These are phyloP conservation scores for Prosopis cineraria DNA, from an alignment of 306 rosid genomes.

Conservation along the genomic window DNA sequence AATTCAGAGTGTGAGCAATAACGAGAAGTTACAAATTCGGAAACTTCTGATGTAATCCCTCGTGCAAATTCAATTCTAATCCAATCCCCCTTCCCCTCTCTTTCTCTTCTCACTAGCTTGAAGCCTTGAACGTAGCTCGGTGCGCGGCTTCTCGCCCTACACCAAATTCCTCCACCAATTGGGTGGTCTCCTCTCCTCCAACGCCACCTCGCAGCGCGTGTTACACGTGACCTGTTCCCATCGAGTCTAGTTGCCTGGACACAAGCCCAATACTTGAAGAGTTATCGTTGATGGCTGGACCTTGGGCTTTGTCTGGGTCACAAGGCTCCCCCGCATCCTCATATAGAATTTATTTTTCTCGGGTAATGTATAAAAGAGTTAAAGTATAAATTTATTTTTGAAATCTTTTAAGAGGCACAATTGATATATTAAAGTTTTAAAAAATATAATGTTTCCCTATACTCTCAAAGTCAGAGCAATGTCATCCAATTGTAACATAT, in stretches of 20 bases:
- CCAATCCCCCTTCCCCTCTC: background rate
- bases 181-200: background rate
- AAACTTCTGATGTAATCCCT: background rate
- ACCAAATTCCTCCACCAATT: background rate
- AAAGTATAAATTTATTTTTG: too few relatives aligned
- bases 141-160: conserved; percentile 4
- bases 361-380: too few relatives aligned
- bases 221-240: conserved; percentile 28
- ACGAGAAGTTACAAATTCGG: background rate
- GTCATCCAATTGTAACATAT: too few relatives aligned
- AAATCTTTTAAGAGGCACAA: too few relatives aligned
- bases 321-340: background rate
- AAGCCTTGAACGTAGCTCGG: conserved; percentile 14
- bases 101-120: conserved; percentile 17
- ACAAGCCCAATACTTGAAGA: background rate
- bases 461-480: too few relatives aligned
- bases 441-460: too few relatives aligned
- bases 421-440: too few relatives aligned
- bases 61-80: background rate
- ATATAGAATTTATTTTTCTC: too few relatives aligned
- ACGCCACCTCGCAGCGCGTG: conserved; percentile 33
- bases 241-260: background rate
- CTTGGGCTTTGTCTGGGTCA: background rate
- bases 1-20: background rate
- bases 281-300: background rate